Conservation (phyloP, 2,329 filamentous ascomycete genomes). For the Diaporthe citri region DNA sequence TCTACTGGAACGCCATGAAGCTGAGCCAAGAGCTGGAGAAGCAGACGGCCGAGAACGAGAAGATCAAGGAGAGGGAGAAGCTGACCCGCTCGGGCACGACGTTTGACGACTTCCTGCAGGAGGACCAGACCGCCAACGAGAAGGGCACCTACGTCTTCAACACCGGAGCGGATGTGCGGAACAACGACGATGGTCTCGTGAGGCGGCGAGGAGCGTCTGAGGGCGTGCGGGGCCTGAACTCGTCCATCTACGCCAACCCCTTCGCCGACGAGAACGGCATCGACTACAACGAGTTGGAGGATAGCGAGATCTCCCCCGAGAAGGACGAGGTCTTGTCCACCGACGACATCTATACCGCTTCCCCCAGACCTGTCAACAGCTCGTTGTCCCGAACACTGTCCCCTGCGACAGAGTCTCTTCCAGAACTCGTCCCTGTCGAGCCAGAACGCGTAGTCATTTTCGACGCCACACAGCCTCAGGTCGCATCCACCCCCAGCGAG, state of each 20-base stretch:
- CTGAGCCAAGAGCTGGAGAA: conserved; percentile 45
- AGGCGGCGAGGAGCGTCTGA: conserved; percentile 61
- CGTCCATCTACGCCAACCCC: conserved; percentile 66
- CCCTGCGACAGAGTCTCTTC: conserved; percentile 30
- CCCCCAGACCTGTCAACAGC: conserved; percentile 55
- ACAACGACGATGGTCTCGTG: conserved; percentile 58
- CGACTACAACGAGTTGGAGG: conserved; percentile 61
- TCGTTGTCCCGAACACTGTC: conserved; percentile 39
- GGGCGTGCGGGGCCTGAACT: conserved; percentile 59
- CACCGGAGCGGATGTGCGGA: conserved; percentile 62
- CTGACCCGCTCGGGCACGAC: conserved; percentile 50
- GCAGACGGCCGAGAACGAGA: conserved; percentile 45
- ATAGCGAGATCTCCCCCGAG: conserved; percentile 58
- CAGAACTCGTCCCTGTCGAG: conserved; percentile 30
- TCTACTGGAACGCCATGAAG: conserved; percentile 69
- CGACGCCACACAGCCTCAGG: not conserved
- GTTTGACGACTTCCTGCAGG: conserved; percentile 71
- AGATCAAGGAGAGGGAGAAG: conserved; percentile 17
- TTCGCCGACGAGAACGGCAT: conserved; percentile 70
- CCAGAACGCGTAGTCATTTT: not conserved
- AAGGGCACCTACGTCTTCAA: conserved; percentile 70
- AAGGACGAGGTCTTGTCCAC: conserved; percentile 62
- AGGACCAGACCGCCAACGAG: conserved; percentile 61
- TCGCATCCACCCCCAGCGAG: conserved; percentile 2
- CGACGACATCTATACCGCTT: conserved; percentile 66